A percentile compares a stretch with the other conserved stretches of the same genome.
Evolutionary conservation across 176 grass and related monocot species (phyloP).

Genomic region (Bromus sterilis): DNA sequence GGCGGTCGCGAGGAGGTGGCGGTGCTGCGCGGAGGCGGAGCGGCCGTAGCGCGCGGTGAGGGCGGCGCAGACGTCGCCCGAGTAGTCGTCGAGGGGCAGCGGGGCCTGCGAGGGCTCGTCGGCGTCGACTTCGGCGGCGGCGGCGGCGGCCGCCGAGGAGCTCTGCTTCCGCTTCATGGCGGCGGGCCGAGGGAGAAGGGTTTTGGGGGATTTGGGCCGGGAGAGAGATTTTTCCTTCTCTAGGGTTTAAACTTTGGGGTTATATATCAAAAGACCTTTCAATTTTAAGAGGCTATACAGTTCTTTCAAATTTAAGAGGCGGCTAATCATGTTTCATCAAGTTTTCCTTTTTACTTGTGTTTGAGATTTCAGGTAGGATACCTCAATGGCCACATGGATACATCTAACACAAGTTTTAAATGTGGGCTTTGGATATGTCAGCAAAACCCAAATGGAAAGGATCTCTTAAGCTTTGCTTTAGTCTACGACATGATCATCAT

Average conservation of each 20-base stretch:
- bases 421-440: too few species aligned
- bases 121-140: slow-evolving; percentile 17
- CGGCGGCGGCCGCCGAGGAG: slow-evolving; percentile 5
- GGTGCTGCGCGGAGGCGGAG: slow-evolving; percentile 85
- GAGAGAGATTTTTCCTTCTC: background rate
- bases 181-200: background rate
- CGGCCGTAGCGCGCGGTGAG: slow-evolving; percentile 81
- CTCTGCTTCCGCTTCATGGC: slow-evolving; percentile 56
- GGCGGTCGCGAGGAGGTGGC: slow-evolving; percentile 86
- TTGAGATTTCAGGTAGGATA: background rate
- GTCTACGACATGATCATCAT: too few species aligned
- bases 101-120: slow-evolving; percentile 17
- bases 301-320: background rate
- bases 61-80: slow-evolving; percentile 60
- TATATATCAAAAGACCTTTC: background rate
- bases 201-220: background rate
- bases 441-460: too few species aligned
- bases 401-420: too few species aligned
- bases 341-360: background rate
- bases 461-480: too few species aligned
- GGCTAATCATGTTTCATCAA: background rate
- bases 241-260: slow-evolving; percentile 14
- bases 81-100: slow-evolving; percentile 37
- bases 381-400: too few species aligned
- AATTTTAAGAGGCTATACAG: background rate